Evolutionary conservation across 2,329 filamentous ascomycete species (phyloP), one percentile per base, ranked within the genome.

Genomic region (Penicillium sp.): DNA sequence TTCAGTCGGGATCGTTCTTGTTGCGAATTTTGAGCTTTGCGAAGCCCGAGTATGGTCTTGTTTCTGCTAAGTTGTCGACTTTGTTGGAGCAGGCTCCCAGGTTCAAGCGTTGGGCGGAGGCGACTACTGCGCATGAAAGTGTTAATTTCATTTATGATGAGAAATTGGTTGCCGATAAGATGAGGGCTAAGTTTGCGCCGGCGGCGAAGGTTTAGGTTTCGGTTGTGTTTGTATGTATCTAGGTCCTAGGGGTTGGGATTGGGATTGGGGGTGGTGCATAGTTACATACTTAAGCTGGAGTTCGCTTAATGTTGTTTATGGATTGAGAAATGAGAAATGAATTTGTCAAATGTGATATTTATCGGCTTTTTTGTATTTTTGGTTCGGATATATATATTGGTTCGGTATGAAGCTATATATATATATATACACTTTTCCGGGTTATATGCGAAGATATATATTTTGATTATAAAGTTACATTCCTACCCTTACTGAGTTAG

Each of bases 81-180:
- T 49, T 78, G 75, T 21, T 74, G 88, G 55, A 76, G 57, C 78
- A 79, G 55, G 76, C 87, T n/a, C 89, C 89, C 1, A 83, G 82
- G 56, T 91, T 90, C 70, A 81, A 81, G 68, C 84, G 82, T 62
- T 93, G 89, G 89, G 84, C 83, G 0, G 76, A 84, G 58, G 82
- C 80, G 1, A 82, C 88, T 2, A 73, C 81, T 6, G 77, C 78
- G 58, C 82, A 90, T 56, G 83, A 86, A 17, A 91, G 86, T 64
- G 88, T 93, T 17, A 85, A 79, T 0, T 80, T 76, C 48, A 85
- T 88, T 58, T 90, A 79, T 66, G 72, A 89, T 54, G 85, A 85
- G 73, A 73, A 81, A 59, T 61, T 36, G 0, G 72, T 82, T 44
- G 74, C 79, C 2, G 72, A 74, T 60, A 66, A 58, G 33, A 79